Conservation (phyloP, 2,329 filamentous ascomycete genomes). For the Lecanicillium sp. region DNA sequence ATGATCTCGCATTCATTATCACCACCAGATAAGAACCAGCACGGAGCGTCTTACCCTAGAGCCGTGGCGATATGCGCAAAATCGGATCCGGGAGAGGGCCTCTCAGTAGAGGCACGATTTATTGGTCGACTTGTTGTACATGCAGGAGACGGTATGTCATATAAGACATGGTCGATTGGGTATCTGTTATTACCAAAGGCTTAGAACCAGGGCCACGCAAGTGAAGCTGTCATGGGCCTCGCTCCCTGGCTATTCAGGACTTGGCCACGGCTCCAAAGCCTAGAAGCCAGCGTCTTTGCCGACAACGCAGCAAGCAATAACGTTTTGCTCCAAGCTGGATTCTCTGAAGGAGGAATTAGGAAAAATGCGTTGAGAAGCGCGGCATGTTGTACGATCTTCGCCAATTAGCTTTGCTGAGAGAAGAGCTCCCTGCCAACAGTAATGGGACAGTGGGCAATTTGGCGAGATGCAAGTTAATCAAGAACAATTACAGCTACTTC, state of each 20-base stretch:
- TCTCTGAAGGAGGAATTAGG: not conserved
- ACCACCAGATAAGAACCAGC: conserved; percentile 8
- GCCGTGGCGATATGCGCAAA: not conserved
- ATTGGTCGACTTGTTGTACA: conserved; percentile 33
- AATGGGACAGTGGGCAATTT: too few relatives aligned
- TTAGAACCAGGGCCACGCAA: conserved; percentile 36
- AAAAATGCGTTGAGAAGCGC: conserved; percentile 24
- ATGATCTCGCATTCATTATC: conserved; percentile 21
- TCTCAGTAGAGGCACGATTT: conserved; percentile 15
- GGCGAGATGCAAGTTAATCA: too few relatives aligned
- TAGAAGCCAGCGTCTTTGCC: conserved; percentile 31
- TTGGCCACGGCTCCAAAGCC: conserved; percentile 27
- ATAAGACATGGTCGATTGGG: conserved; percentile 33
- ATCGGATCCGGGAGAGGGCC: conserved; percentile 22
- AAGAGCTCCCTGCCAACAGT: too few relatives aligned
- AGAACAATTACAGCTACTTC: too few relatives aligned
- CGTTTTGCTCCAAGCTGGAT: conserved; percentile 19
- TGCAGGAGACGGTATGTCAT: conserved; percentile 25
- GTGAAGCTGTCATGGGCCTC: conserved; percentile 27
- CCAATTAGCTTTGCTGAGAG: conserved; percentile 13
- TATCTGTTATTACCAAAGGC: conserved; percentile 33
- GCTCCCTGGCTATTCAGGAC: conserved; percentile 33
- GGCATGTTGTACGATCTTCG: conserved; percentile 35
- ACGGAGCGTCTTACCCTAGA: conserved; percentile 3
- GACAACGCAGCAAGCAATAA: conserved; percentile 30